A percentile compares a stretch with the other conserved stretches of the same genome.
Conservation (phyloP, 192 early-diverging fungal genomes). For the Chytriomyces confervae region DNA sequence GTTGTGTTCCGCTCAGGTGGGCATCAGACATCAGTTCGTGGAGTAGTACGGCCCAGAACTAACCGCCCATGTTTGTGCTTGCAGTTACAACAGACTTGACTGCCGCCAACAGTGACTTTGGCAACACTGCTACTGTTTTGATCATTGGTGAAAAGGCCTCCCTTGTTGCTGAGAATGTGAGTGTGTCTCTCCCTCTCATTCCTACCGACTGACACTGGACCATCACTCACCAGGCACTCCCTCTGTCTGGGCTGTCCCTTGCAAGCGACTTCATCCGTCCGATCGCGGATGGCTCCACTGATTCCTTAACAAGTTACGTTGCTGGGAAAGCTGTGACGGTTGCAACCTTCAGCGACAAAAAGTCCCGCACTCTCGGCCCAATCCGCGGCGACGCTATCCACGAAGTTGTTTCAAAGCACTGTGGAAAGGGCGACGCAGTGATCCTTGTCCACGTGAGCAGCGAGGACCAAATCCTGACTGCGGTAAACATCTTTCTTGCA, state of each 20-base stretch:
- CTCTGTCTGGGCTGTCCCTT: slow-evolving; percentile 9
- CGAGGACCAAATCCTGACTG: slow-evolving; percentile 6
- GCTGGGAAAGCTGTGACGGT: slow-evolving; percentile 11
- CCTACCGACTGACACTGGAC: not conserved
- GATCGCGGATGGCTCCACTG: slow-evolving; percentile 16
- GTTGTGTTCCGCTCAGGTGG: not conserved
- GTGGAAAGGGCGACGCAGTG: slow-evolving; percentile 23
- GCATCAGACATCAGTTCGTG: not conserved
- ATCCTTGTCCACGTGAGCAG: slow-evolving; percentile 9
- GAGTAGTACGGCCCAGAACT: not conserved
- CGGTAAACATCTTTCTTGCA: not conserved
- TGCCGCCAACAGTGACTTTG: not conserved
- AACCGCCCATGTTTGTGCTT: not conserved
- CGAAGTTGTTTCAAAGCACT: slow-evolving; percentile 32
- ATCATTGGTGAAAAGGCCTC: slow-evolving; percentile 24
- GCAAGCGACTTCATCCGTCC: slow-evolving; percentile 7
- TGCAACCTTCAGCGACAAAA: slow-evolving; percentile 3
- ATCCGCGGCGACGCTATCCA: slow-evolving; percentile 45
- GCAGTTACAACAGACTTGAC: not conserved
- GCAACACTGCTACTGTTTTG: slow-evolving; percentile 10
- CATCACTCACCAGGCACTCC: slow-evolving; percentile 1
- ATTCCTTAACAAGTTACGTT: not conserved
- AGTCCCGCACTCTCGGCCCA: slow-evolving; percentile 37
- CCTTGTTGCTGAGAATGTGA: not conserved
- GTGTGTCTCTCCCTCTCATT: not conserved